Base-by-base conservation (phyloP, 352 stramenopile genomes). In the Pythium brassicae region DNA sequence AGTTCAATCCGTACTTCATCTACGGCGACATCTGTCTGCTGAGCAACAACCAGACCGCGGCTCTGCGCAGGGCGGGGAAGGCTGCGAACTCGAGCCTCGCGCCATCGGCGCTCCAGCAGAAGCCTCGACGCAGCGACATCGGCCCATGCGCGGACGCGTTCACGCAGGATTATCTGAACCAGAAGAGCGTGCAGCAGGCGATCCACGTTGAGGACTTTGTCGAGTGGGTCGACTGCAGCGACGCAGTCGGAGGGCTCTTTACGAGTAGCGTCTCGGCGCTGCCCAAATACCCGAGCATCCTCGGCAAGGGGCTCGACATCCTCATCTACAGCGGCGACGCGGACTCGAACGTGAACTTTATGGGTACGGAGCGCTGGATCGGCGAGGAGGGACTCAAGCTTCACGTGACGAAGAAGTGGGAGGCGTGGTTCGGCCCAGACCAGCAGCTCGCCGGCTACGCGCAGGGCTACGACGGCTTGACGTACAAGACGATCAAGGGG, bases 401-500 rank as follows among this genome's bases (percentile, higher is more conserved):
- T 46, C 67, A 66, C 48, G 71, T 89, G 42, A 76, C 62, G 0
- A 69, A 76, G 46, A 83, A 83, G 53, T 92, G 82, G 82, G 58
- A 58, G 32, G 75, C 82, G 15, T 92, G 82, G 82, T 89, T 89
- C 49, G 79, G 79, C 20, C 77, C 79, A 1, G 82, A 89, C 63
- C 55, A 71, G 56, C 90, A 97, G 64, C 74, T 97, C 59, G 90
- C 76, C 10, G 90, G 90, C 17, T 92, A 96, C 65, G 72, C 91
- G 20, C 78, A 95, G 53, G 81, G 89, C 61, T 97, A 87, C 65
- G 65, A 95, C 1, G 84, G 80, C 4, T 51, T 97, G 17, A 84
- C 75, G 6, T 98, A 96, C 74, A 76, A 96, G 55, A 98, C 91
- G 0, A 92, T 98, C 62, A 93, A 96, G 57, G 92, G 89, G 17